Conservation (phyloP, 106 monocot genomes). For the Dioscorea alata region DNA sequence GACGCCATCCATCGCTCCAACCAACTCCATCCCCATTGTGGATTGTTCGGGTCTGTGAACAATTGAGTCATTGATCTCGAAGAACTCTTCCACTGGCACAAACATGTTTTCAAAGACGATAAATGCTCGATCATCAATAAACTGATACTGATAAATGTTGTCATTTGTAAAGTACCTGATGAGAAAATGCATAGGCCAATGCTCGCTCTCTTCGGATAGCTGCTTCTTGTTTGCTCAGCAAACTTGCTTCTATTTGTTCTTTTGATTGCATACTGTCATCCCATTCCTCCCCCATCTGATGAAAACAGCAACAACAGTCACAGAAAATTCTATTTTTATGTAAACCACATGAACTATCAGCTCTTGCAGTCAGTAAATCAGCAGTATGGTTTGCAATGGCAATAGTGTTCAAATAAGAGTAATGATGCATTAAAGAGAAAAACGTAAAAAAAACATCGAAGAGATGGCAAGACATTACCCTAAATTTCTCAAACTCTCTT, state of each 20-base stretch:
- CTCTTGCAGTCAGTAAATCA: too few relatives aligned
- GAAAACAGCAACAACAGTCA: neutral
- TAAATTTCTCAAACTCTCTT: slow-evolving; percentile 67
- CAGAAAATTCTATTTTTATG: too few relatives aligned
- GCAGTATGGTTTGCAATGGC: too few relatives aligned
- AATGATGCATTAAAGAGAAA: too few relatives aligned
- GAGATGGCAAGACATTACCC: slow-evolving; percentile 25
- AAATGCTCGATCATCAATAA: neutral
- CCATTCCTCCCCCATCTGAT: slow-evolving; percentile 89
- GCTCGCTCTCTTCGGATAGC: slow-evolving; percentile 90
- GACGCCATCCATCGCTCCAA: slow-evolving; percentile 96
- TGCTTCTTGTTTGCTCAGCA: slow-evolving; percentile 84
- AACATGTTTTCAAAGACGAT: neutral
- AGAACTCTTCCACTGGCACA: slow-evolving; percentile 73
- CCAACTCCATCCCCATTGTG: slow-evolving; percentile 99
- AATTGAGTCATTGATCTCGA: slow-evolving; percentile 62
- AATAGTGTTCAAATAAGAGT: too few relatives aligned
- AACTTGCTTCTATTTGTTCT: slow-evolving; percentile 78
- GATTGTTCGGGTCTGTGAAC: slow-evolving; percentile 85
- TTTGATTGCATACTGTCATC: slow-evolving; percentile 90
- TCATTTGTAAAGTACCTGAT: slow-evolving; percentile 52
- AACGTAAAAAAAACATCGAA: neutral
- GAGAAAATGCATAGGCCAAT: slow-evolving; percentile 91
- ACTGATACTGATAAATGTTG: too few relatives aligned
- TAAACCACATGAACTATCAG: too few relatives aligned